Percentiles rank a stretch among this genome's conserved stretches.
phyloP scores from a whole-genome alignment of 2,329 filamentous ascomycete species.

The Neurospora sp. region DNA sequence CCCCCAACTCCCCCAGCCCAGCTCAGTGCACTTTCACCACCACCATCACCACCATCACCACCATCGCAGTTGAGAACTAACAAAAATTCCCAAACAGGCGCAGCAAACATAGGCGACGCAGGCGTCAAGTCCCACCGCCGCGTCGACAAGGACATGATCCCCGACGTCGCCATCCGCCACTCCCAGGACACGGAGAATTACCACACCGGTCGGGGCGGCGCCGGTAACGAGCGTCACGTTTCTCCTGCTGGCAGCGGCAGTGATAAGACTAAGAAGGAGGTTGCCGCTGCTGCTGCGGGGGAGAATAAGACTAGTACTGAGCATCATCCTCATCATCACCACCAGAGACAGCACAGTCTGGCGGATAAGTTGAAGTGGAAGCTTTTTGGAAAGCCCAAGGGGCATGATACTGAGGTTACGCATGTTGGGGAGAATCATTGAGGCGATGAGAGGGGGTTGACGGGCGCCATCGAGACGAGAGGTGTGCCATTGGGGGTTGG shows the following conservation, averaged over 20 bases:
- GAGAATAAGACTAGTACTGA: no score
- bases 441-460: not conserved
- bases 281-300: not conserved
- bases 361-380: constrained; percentile 50
- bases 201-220: constrained; percentile 51
- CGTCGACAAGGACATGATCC: constrained; percentile 41
- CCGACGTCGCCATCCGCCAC: constrained; percentile 40
- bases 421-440: not conserved
- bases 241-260: constrained; percentile 11
- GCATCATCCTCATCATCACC: not conserved
- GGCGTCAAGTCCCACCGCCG: constrained; percentile 30
- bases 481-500: no score
- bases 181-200: constrained; percentile 38
- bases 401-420: not conserved
- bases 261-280: constrained; percentile 21
- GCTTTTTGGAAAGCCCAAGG: constrained; percentile 29
- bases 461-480: no score
- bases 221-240: constrained; percentile 42
- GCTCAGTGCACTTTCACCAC: not conserved
- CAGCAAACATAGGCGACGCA: constrained; percentile 47
- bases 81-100: constrained; percentile 28
- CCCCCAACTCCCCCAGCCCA: not conserved
- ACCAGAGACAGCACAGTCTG: constrained; percentile 29
- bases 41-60: not conserved
- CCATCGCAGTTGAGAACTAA: no score